Conservation (phyloP, 768 basidiomycete species). For the Xerocomellus amylosporus region DNA sequence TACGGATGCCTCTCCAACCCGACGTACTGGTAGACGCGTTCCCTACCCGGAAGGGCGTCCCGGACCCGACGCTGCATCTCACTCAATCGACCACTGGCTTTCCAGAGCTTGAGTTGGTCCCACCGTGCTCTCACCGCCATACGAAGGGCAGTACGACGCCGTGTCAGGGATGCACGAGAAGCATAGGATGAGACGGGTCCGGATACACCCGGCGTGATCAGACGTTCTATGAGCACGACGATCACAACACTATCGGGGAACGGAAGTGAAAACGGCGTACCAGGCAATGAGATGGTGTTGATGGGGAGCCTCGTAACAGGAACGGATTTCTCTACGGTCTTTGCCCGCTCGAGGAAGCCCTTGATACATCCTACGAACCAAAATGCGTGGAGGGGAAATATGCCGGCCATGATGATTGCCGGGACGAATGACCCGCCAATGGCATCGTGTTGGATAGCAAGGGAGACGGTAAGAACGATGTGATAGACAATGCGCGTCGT, state of each 20-base stretch:
- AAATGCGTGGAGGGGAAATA: slow-evolving; percentile 48
- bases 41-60: slow-evolving; percentile 27
- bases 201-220: slow-evolving; percentile 6
- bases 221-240: slow-evolving; percentile 14
- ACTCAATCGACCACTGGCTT: slow-evolving; percentile 23
- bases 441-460: slow-evolving; percentile 25
- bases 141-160: slow-evolving; percentile 28
- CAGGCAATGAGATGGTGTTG: not conserved
- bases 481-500: slow-evolving; percentile 51
- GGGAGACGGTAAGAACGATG: slow-evolving; percentile 34
- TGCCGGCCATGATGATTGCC: slow-evolving; percentile 35
- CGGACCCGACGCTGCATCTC: slow-evolving; percentile 31
- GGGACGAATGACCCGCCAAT: slow-evolving; percentile 40
- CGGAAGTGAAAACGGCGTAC: slow-evolving; percentile 1
- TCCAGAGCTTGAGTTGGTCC: slow-evolving; percentile 30
- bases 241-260: not conserved
- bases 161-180: slow-evolving; percentile 24
- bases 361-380: slow-evolving; percentile 54
- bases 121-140: slow-evolving; percentile 28
- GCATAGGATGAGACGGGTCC: slow-evolving; percentile 6
- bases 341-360: slow-evolving; percentile 41
- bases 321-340: not conserved
- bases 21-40: slow-evolving; percentile 33
- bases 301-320: slow-evolving; percentile 2
- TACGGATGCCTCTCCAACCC: slow-evolving; percentile 14